phyloP scores from a whole-genome alignment of 1,284 basidiomycete genomes.

The Fomitopsis palustris region DNA sequence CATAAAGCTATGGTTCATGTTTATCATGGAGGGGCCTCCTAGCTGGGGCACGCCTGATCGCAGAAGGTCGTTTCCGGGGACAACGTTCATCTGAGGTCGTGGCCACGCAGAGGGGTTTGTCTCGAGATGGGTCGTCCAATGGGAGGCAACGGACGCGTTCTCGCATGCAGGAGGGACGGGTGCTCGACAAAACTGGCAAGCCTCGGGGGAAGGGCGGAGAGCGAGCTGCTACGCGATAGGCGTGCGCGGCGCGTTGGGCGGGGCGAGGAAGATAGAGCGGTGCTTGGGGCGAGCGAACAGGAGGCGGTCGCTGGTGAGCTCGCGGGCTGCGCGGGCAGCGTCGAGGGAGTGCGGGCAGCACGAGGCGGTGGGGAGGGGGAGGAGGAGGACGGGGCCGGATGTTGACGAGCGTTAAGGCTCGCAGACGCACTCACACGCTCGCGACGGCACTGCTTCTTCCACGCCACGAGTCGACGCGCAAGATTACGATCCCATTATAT shows the following conservation, averaged over 20 bases:
- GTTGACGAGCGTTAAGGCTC: conserved; percentile 22
- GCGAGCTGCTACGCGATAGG: conserved; percentile 4
- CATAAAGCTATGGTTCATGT: conserved; percentile 38
- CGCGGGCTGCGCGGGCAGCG: conserved; percentile 23
- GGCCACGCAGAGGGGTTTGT: conserved; percentile 5
- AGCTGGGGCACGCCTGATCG: conserved; percentile 42
- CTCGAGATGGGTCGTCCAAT: background rate
- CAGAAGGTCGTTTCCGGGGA: conserved; percentile 35
- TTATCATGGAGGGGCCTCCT: conserved; percentile 32
- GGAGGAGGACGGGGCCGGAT: conserved; percentile 15
- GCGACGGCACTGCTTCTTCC: conserved; percentile 22
- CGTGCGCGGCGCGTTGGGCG: conserved; percentile 11
- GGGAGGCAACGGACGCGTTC: conserved; percentile 10
- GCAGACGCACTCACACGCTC: conserved; percentile 23
- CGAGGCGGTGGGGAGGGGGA: conserved; percentile 18
- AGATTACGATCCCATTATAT: conserved; percentile 1
- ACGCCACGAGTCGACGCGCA: conserved; percentile 21
- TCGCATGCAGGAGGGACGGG: conserved; percentile 19
- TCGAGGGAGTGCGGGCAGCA: conserved; percentile 22
- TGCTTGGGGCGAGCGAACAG: conserved; percentile 12
- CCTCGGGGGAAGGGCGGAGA: conserved; percentile 9
- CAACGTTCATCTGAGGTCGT: conserved; percentile 21
- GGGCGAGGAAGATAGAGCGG: conserved; percentile 13
- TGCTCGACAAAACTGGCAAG: conserved; percentile 10
- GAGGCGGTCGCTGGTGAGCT: conserved; percentile 8